phyloP scores from a whole-genome alignment of 345 rosid species.

The Adansonia digitata region DNA sequence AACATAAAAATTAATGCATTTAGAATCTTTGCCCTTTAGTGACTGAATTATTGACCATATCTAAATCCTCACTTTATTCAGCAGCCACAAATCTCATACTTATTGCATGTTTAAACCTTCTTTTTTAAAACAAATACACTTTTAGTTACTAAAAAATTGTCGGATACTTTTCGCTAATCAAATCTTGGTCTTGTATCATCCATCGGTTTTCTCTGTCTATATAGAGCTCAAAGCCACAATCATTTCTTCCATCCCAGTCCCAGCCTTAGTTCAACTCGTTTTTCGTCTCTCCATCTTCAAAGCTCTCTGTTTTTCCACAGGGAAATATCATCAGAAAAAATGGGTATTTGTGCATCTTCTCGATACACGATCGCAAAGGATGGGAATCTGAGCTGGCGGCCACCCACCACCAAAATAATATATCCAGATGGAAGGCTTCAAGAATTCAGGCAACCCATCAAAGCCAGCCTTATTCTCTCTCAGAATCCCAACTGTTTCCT shows the following conservation, averaged over 20 bases:
- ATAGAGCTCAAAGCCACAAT: not conserved
- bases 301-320: not conserved
- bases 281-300: not conserved
- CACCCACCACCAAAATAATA: constrained; percentile 31
- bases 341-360: constrained; percentile 41
- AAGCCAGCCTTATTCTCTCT: constrained; percentile 27
- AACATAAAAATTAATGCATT: not conserved
- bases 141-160: not conserved
- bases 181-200: not conserved
- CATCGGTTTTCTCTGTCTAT: not conserved
- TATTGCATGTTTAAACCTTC: not conserved
- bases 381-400: not conserved
- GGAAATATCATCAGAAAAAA: not conserved
- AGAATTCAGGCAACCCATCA: constrained; percentile 31
- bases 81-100: constrained; percentile 2
- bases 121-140: not conserved
- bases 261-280: not conserved
- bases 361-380: constrained; percentile 1
- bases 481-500: constrained; percentile 36
- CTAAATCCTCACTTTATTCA: not conserved
- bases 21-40: not conserved
- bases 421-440: constrained; percentile 34
- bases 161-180: no score
- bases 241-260: not conserved
- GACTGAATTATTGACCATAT: not conserved